Evolutionary conservation across 371 early-diverging fungal species (phyloP), one percentile per base, ranked within the genome.

Genomic region (Chytridium lagenaria): DNA sequence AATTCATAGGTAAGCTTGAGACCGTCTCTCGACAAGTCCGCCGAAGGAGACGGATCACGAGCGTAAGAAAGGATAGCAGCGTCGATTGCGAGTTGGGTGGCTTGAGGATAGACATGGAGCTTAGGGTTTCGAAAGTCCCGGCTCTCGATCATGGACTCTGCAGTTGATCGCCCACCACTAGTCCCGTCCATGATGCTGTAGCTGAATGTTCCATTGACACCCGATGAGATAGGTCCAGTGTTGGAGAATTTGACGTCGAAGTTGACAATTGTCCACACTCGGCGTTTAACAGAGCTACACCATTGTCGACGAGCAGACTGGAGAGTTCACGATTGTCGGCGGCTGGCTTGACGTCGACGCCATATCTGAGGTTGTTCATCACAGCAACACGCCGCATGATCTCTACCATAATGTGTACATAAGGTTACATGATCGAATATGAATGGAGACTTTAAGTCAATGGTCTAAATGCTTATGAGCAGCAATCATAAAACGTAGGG

Each of bases 31-130:
- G 59, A 50, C 7, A 36, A 16, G 15, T 28, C 19, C 38, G 68
- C 51, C 1, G 31, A 37, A 2, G 68, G 36, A 38, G 67, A 30
- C 31, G 52, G 70, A 28, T 70, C 37, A 1, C 50, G 30, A 44
- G 36, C 26, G 39, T 67, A 67, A 28, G 78, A 77, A 12, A 77
- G 38, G 31, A 77, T 52, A 19, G 78, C 78, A 2, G 74, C 69
- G 34, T 77, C 78, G 34, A 77, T 26, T 23, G 78, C 73, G 59
- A 65, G 28, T 44, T 77, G 74, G 15, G 69, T 12, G n/a, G 74
- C 70, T 2, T 50, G 1, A 38, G 3, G 10, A 7, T 23, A n/a
- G 36, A 49, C 30, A 69, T n/a, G 23, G 59, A 71, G 28, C 40
- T 34, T 2, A 10, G 26, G 57, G 22, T 19, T 19, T 57, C 12